Percentiles rank a stretch among this genome's conserved stretches.
Conservation (phyloP, 73 alveolate species). For the Breviolum minutum region DNA sequence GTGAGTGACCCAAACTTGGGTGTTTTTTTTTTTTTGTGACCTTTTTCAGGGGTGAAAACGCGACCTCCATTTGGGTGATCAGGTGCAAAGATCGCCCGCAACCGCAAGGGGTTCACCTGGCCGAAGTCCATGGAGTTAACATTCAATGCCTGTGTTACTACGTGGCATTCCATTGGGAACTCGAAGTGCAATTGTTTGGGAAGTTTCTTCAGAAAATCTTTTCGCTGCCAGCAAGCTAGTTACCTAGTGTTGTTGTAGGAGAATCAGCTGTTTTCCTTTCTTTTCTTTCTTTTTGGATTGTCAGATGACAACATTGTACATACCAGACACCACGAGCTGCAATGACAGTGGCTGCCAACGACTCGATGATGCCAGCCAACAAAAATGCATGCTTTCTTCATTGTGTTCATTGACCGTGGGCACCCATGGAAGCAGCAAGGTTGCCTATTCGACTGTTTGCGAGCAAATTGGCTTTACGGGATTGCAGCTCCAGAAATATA, state of each 20-base stretch:
- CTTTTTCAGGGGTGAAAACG: too few relatives aligned
- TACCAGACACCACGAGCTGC: slow-evolving; percentile 19
- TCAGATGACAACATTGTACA: not conserved
- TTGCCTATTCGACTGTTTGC: too few relatives aligned
- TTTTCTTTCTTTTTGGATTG: not conserved
- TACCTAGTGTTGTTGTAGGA: not conserved
- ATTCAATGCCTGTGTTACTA: not conserved
- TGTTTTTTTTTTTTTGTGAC: too few relatives aligned
- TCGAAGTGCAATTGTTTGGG: too few relatives aligned
- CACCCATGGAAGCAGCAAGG: too few relatives aligned
- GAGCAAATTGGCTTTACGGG: too few relatives aligned
- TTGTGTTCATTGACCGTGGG: too few relatives aligned
- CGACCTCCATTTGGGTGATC: too few relatives aligned
- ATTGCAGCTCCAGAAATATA: too few relatives aligned
- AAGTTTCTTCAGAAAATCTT: too few relatives aligned
- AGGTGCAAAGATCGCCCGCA: slow-evolving; percentile 42
- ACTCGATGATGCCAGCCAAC: not conserved
- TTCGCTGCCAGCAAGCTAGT: not conserved
- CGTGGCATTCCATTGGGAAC: not conserved
- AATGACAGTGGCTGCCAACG: not conserved
- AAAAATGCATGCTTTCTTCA: too few relatives aligned
- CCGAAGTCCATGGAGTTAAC: slow-evolving; percentile 47
- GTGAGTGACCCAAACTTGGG: too few relatives aligned
- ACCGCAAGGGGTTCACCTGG: not conserved
- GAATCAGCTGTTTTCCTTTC: not conserved